phyloP scores from a whole-genome alignment of 306 rosid species.

The Fragaria vesca region DNA sequence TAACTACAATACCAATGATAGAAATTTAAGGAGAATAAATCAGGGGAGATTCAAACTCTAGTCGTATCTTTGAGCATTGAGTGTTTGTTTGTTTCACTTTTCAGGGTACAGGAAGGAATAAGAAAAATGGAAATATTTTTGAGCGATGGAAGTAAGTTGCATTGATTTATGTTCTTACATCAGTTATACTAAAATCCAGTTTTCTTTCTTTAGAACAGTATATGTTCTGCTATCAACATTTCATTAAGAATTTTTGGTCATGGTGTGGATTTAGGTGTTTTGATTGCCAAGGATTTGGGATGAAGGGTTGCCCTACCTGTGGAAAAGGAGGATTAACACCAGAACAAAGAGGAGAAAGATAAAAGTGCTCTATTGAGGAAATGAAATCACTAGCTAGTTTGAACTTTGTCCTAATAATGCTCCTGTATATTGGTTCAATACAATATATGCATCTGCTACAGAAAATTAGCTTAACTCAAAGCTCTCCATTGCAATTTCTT shows the following conservation, averaged over 20 bases:
- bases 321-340: constrained; percentile 90
- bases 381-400: background rate
- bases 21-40: no score
- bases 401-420: background rate
- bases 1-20: no score
- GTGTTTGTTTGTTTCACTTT: background rate
- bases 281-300: constrained; percentile 90
- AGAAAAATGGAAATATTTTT: constrained; percentile 84
- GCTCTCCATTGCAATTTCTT: background rate
- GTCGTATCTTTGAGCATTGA: no score
- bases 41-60: no score
- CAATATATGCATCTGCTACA: no score
- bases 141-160: constrained; percentile 87
- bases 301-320: constrained; percentile 72
- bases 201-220: background rate
- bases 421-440: background rate
- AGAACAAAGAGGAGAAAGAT: constrained; percentile 93
- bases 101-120: constrained; percentile 86
- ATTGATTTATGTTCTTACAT: background rate
- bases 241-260: background rate
- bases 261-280: constrained; percentile 46
- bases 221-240: background rate
- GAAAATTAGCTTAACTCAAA: no score
- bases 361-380: constrained; percentile 17
- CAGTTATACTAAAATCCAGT: background rate